Percentiles rank a stretch among this genome's conserved stretches.
These are phyloP conservation scores for Pleoardoris graminearum DNA, from an alignment of 2,329 filamentous ascomycete genomes.

Conservation along the genomic window DNA sequence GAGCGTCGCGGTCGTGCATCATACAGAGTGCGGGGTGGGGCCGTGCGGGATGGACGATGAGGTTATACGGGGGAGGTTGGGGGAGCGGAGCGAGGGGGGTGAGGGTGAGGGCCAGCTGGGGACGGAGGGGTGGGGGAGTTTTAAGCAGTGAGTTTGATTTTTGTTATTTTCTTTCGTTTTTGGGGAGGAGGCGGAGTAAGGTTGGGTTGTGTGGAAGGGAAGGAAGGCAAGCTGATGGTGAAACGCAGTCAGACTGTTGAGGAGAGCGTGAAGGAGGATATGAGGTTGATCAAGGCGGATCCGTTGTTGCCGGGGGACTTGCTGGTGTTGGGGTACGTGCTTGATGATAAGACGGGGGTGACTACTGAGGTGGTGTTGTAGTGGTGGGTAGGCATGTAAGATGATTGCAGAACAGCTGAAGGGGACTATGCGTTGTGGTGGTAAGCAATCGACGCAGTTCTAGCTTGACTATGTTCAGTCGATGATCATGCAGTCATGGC, in stretches of 20 bases:
- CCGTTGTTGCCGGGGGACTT: not conserved
- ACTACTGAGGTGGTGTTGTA: not conserved
- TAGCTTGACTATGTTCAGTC: too few species aligned
- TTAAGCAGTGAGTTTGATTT: not conserved
- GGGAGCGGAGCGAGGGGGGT: not conserved
- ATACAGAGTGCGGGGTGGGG: not conserved
- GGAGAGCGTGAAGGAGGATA: slow-evolving; percentile 1
- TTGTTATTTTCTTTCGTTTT: too few species aligned
- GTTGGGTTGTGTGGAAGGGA: too few species aligned
- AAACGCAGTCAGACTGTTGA: not conserved
- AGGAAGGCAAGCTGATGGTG: not conserved
- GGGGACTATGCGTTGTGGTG: too few species aligned
- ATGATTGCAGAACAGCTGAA: too few species aligned
- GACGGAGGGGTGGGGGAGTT: not conserved
- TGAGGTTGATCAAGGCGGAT: not conserved
- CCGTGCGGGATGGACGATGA: not conserved
- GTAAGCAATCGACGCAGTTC: too few species aligned
- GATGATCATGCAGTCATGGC: too few species aligned
- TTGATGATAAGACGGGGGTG: not conserved
- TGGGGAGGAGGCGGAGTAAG: too few species aligned
- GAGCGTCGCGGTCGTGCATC: not conserved
- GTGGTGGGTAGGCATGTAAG: not conserved
- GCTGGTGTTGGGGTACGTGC: not conserved
- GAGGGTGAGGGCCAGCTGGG: not conserved
- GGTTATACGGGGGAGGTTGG: not conserved